Conservation (phyloP, 129 eudicot genomes). For the Sambucus nigra region DNA sequence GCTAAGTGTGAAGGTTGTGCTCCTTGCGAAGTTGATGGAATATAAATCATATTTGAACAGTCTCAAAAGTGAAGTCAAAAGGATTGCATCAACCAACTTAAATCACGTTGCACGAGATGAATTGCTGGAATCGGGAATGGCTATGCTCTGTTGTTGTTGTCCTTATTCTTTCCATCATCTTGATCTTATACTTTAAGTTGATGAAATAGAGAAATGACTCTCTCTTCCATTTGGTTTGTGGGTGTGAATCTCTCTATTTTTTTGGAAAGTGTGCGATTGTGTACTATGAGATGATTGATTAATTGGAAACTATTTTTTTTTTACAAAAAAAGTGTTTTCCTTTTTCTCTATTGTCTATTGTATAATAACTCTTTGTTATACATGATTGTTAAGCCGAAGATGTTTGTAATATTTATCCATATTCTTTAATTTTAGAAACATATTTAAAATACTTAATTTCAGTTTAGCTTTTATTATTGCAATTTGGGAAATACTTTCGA, state of each 20-base stretch:
- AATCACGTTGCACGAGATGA: slow-evolving; percentile 61
- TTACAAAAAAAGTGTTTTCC: no score
- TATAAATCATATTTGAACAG: slow-evolving; percentile 60
- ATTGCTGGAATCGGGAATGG: slow-evolving; percentile 59
- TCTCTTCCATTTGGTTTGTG: not conserved
- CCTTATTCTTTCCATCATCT: slow-evolving; percentile 38
- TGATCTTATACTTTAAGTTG: slow-evolving; percentile 49
- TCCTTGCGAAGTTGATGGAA: slow-evolving; percentile 59
- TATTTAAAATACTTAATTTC: no score
- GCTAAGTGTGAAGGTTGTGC: slow-evolving; percentile 55
- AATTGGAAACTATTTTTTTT: not conserved
- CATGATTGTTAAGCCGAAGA: no score
- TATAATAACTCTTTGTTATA: no score
- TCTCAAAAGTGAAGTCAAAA: slow-evolving; percentile 53
- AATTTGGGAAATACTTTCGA: no score
- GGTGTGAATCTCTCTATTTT: not conserved
- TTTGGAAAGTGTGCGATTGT: slow-evolving; percentile 5
- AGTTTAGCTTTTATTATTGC: no score
- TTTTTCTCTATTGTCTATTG: no score
- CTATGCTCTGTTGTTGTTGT: slow-evolving; percentile 38
- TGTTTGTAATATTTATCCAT: no score
- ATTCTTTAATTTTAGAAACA: no score
- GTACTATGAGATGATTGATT: not conserved
- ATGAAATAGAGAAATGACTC: slow-evolving; percentile 13
- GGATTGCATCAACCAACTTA: slow-evolving; percentile 39